Base-by-base conservation (phyloP, 371 early-diverging fungal genomes). In the Mucor piriformis region DNA sequence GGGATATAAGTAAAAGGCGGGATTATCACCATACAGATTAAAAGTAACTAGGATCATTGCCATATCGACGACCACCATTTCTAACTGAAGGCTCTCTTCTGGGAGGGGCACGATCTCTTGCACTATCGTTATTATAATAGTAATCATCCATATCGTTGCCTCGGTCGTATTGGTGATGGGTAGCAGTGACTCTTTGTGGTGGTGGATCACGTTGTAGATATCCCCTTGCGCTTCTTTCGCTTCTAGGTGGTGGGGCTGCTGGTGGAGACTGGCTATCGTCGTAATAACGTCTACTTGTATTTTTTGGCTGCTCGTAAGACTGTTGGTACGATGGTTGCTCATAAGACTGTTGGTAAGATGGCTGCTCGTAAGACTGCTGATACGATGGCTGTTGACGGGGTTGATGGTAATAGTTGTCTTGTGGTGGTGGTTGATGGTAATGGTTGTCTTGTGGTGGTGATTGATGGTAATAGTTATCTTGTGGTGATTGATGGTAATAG, bases 1-100 rank as follows among this genome's bases (percentile, higher is more conserved):
- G 42, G 42, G 7, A 18, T 42, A 18, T 18, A 6, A 20, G n/a
- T 5, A 46, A 24, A 24, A 24, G 46, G 46, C 46, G 46, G 46
- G 46, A 18, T 16, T 18, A 42, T 10, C 3, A 18, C 2, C 18
- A 7, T 1, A 18, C 20, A 21, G 46, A 3, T 42, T 61, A 61
- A 61, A 61, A 61, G 35, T 61, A 61, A 24, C 33, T 42, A 24
- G 55, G 49, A 50, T 54, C 55, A 13, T 61, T 61, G 32, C 55
- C 62, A 50, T 61, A 61, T 12, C 58, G 58, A 42, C 55, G 62
- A 25, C 49, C 50, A 42, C 42, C 43, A 23, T 23, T 34, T 61
- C 43, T 38, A 32, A 12, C 10, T 11, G 56, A 33, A 49, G 55
- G 55, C 25, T 54, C 55, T 13, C 50, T 38, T 34, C 62, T 54